Base-by-base conservation (phyloP, 352 stramenopile genomes). In the Pythium dissotocum region DNA sequence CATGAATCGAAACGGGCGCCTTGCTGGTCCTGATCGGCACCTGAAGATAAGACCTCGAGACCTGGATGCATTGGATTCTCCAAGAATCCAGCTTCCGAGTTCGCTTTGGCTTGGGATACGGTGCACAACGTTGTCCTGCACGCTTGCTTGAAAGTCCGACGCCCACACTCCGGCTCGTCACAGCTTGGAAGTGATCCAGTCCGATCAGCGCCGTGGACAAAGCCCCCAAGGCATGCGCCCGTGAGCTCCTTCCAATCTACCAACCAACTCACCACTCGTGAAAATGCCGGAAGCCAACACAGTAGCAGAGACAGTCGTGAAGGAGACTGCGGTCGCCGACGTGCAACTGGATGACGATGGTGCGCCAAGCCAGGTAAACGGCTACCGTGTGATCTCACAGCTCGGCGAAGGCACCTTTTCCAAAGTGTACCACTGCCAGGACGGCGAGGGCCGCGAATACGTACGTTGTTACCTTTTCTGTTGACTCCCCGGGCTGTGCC, bases 341-440 rank as follows among this genome's bases (percentile, higher is more conserved):
- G 84, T 91, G 9, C 72, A 91, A 54, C 72, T 87, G 63, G 76
- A 88, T 60, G 78, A 89, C 21, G 74, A 82, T 30, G 86, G 86
- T 6, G 69, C 67, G 12, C 77, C 83, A 16, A 89, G 80, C 46
- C 79, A 87, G 61, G 83, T 94, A 42, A 94, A 94, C 69, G 77
- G 77, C 57, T 94, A 94, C 75, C 78, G 77, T 6, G 76, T 93
- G 28, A 70, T 85, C 13, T 52, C 61, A 12, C 73, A 90, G 69
- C 80, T 94, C 10, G 86, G 86, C 4, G 80, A 92, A 70, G 86
- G 86, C 65, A 82, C 86, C 9, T 93, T 89, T 67, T 93, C 86
- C 14, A 90, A 91, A 66, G 86, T 94, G 0, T 93, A 91, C 49
- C 66, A 83, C 13, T 91, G 84, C 58, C 53, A 80, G 48, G 83